These are phyloP conservation scores for Pleurotus citrinopileatus DNA, from an alignment of 768 basidiomycete species.

Conservation along the genomic window DNA sequence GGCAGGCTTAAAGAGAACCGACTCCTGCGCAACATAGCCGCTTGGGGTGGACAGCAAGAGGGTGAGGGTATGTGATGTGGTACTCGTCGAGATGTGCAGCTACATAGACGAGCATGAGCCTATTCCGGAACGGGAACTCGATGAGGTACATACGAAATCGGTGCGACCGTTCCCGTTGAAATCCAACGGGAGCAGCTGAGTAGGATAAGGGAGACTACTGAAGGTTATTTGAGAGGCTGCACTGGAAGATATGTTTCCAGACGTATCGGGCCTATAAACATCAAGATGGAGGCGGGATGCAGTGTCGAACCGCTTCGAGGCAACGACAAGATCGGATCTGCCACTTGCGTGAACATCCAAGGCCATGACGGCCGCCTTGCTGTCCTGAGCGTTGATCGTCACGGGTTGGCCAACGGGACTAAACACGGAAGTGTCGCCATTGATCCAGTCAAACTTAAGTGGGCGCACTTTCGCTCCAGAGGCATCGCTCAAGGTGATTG, in stretches of 20 bases:
- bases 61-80: neutral
- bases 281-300: neutral
- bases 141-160: neutral
- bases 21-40: neutral
- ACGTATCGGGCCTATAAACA: neutral
- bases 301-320: neutral
- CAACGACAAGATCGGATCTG: neutral
- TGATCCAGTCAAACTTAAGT: neutral
- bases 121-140: neutral
- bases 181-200: conserved; percentile 1
- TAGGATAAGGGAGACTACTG: neutral
- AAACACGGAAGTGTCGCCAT: neutral
- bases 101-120: neutral
- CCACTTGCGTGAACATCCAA: neutral
- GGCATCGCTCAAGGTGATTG: neutral
- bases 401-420: neutral
- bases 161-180: conserved; percentile 2
- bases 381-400: neutral
- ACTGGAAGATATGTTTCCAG: neutral
- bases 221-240: neutral
- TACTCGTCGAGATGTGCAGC: conserved; percentile 1
- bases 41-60: conserved; percentile 1
- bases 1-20: neutral
- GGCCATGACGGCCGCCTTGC: neutral
- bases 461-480: conserved; percentile 1